Evolutionary conservation across 2,329 filamentous ascomycete genomes (phyloP).

Genomic region (Leptodontidium sp.): DNA sequence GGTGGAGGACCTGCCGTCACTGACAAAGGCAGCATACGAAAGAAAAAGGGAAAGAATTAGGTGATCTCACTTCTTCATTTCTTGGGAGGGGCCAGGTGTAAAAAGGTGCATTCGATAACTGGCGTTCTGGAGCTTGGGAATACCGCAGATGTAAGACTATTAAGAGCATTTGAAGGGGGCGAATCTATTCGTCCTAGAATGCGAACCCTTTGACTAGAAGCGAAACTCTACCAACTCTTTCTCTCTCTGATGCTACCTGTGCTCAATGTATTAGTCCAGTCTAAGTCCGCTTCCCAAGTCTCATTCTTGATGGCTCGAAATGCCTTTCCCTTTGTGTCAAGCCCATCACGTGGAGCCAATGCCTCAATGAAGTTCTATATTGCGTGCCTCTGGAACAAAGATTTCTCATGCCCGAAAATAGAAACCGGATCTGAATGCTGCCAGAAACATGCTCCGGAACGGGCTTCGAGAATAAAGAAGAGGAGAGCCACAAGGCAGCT

Average conservation of each 20-base stretch:
- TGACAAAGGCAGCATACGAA: constrained; percentile 55
- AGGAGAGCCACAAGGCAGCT: constrained; percentile 17
- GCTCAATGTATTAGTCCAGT: too few relatives aligned
- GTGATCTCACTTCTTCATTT: neutral
- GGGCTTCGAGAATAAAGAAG: constrained; percentile 21
- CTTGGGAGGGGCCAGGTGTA: constrained; percentile 9
- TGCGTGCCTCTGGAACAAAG: constrained; percentile 14
- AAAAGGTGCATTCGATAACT: constrained; percentile 25
- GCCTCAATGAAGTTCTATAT: constrained; percentile 6
- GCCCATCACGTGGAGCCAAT: neutral
- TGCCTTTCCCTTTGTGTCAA: constrained; percentile 13
- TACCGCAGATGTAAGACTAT: constrained; percentile 24
- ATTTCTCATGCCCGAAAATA: constrained; percentile 19
- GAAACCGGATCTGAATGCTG: neutral
- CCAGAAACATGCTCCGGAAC: constrained; percentile 7
- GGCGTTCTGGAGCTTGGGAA: constrained; percentile 25
- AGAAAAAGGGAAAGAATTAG: constrained; percentile 73
- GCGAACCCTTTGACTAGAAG: neutral
- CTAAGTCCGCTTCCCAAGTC: neutral
- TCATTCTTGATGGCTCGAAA: neutral
- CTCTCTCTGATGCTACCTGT: neutral
- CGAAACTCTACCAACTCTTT: neutral
- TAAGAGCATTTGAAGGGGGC: neutral
- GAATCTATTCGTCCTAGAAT: neutral
- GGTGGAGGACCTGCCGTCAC: constrained; percentile 34